These are phyloP conservation scores for Galeopsis tetrahit DNA, from an alignment of 257 asterid genomes.

Conservation along the genomic window DNA sequence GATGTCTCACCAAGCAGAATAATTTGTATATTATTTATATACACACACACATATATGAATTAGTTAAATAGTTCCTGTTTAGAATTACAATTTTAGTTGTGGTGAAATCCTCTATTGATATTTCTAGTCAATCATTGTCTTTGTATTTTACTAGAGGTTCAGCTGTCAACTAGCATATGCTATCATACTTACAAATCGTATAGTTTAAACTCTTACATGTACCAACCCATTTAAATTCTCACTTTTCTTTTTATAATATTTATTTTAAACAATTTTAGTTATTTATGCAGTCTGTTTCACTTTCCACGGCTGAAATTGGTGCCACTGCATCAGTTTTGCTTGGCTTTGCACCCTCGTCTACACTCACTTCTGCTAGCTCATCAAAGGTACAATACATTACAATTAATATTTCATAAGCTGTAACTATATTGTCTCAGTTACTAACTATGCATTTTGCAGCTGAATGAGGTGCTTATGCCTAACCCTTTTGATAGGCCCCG, in stretches of 20 bases:
- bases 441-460: conserved; percentile 51
- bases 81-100: not conserved
- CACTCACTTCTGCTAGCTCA: conserved; percentile 78
- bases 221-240: not conserved
- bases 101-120: not conserved
- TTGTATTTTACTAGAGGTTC: not conserved
- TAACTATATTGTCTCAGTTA: conserved; percentile 17
- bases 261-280: conserved; percentile 16
- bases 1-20: conserved; percentile 7
- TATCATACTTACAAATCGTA: not conserved
- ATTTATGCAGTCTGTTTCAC: conserved; percentile 60
- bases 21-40: not conserved
- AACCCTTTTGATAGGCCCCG: conserved; percentile 92
- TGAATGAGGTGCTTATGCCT: conserved; percentile 84
- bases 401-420: conserved; percentile 11
- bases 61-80: not conserved
- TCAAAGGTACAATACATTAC: conserved; percentile 57
- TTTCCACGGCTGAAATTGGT: conserved; percentile 72
- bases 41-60: not conserved
- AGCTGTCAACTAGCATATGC: not conserved
- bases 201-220: not conserved
- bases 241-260: conserved; percentile 12
- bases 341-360: conserved; percentile 76
- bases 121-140: conserved; percentile 5
- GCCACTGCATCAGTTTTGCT: conserved; percentile 88